Conservation (phyloP, 768 basidiomycete species). For the Melanogaster broomeanus region DNA sequence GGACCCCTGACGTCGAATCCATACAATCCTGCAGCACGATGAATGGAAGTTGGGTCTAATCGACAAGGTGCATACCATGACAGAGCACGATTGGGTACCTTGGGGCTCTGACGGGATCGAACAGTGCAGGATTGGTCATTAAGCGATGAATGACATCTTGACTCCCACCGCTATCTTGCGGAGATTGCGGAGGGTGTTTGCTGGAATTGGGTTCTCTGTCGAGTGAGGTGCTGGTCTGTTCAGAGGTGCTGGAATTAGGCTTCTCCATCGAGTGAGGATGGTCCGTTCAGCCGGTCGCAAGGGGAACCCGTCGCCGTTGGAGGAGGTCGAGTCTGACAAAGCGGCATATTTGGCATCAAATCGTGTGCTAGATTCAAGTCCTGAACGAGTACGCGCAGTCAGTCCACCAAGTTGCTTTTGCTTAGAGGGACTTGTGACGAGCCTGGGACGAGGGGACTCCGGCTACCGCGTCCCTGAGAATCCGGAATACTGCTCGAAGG, state of each 20-base stretch:
- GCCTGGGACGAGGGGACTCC: background rate
- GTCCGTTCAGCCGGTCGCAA: background rate
- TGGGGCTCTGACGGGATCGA: constrained; percentile 75
- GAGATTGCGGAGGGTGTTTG: constrained; percentile 8
- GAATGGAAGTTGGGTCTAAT: background rate
- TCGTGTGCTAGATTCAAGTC: background rate
- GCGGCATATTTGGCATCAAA: too few relatives aligned
- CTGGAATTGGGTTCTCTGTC: constrained; percentile 2
- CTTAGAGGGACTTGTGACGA: background rate
- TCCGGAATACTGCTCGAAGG: background rate
- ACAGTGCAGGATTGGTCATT: constrained; percentile 75
- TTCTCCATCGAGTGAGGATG: background rate
- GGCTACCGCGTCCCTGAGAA: background rate
- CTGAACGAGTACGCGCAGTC: background rate
- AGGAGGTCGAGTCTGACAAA: background rate
- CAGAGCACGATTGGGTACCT: constrained; percentile 94
- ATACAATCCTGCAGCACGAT: constrained; percentile 67
- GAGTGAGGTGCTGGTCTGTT: constrained; percentile 11
- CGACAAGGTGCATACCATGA: constrained; percentile 62
- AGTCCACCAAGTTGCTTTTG: background rate
- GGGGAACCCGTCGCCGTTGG: background rate
- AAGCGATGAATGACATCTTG: constrained; percentile 66
- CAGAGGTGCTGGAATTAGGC: background rate
- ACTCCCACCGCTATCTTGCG: constrained; percentile 19
- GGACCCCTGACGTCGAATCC: constrained; percentile 94